A percentile compares a stretch with the other conserved stretches of the same genome.
These are phyloP conservation scores for Myriosclerotinia scirpicola DNA, from an alignment of 2,329 filamentous ascomycete genomes.

Conservation along the genomic window DNA sequence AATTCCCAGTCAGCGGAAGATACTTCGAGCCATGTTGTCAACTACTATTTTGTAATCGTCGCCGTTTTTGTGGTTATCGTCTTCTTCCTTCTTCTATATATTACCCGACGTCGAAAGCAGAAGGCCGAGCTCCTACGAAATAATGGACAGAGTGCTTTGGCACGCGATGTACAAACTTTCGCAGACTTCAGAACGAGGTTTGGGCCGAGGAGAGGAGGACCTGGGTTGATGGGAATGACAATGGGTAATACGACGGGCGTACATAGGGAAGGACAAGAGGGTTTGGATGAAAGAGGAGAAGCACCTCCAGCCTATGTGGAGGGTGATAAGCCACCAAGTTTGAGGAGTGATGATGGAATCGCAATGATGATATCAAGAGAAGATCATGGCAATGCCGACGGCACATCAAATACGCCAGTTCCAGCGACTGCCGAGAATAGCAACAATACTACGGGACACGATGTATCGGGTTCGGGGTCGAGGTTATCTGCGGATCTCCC, in stretches of 20 bases:
- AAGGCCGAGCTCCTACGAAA: constrained; percentile 28
- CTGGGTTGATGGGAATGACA: constrained; percentile 19
- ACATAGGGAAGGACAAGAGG: constrained; percentile 47
- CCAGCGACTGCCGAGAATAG: not conserved
- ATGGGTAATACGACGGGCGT: not conserved
- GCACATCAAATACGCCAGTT: not conserved
- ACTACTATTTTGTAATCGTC: constrained; percentile 55
- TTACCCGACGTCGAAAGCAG: constrained; percentile 43
- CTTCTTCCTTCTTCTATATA: constrained; percentile 46
- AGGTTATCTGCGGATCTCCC: constrained; percentile 15
- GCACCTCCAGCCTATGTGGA: constrained; percentile 61
- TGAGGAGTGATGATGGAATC: constrained; percentile 19
- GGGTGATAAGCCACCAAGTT: constrained; percentile 37
- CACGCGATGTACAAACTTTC: constrained; percentile 36
- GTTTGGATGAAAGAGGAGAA: constrained; percentile 63
- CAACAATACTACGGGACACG: not conserved
- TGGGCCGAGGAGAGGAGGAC: constrained; percentile 26
- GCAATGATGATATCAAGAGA: not conserved
- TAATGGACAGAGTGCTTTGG: constrained; percentile 39
- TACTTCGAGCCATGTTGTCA: constrained; percentile 50
- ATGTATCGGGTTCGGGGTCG: constrained; percentile 6
- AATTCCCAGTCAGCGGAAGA: constrained; percentile 18
- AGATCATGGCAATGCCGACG: not conserved
- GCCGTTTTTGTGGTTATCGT: constrained; percentile 47
- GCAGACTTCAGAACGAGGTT: constrained; percentile 25